A percentile compares a stretch with the other conserved stretches of the same genome.
Conservation (phyloP, 768 basidiomycete species). For the Termitomyces sp. region DNA sequence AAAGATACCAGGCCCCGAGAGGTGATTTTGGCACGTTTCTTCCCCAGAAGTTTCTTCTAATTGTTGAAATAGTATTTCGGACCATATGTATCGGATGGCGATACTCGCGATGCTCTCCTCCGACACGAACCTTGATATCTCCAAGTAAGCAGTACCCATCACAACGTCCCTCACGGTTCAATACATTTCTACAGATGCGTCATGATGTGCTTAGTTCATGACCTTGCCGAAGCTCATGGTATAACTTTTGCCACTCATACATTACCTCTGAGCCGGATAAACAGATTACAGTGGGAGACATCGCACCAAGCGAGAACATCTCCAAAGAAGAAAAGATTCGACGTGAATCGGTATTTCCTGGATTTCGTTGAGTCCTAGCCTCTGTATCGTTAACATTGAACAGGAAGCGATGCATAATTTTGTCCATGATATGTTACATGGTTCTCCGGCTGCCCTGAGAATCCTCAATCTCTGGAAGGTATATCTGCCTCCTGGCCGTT, state of each 20-base stretch:
- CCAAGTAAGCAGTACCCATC: slow-evolving; percentile 47
- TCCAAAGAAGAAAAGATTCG: slow-evolving; percentile 74
- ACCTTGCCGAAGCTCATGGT: slow-evolving; percentile 95
- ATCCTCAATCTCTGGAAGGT: slow-evolving; percentile 75
- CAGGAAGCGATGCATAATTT: slow-evolving; percentile 92
- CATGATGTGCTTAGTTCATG: slow-evolving; percentile 90
- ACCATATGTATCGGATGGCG: slow-evolving; percentile 98
- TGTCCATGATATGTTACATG: slow-evolving; percentile 83
- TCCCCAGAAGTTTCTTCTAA: background rate
- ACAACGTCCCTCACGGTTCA: background rate
- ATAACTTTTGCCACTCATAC: background rate
- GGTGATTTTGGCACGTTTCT: slow-evolving; percentile 37
- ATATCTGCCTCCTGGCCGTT: slow-evolving; percentile 4
- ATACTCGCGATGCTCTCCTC: slow-evolving; percentile 87
- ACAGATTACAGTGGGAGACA: slow-evolving; percentile 73
- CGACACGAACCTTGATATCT: slow-evolving; percentile 64
- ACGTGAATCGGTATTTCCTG: slow-evolving; percentile 55
- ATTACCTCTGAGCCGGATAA: background rate
- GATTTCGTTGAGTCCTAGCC: background rate
- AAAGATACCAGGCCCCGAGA: slow-evolving; percentile 85
- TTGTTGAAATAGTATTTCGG: slow-evolving; percentile 67
- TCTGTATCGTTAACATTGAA: background rate
- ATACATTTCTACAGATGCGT: slow-evolving; percentile 51
- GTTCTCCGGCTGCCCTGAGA: slow-evolving; percentile 60
- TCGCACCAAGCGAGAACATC: slow-evolving; percentile 86